Evolutionary conservation across 2,329 filamentous ascomycete genomes (phyloP).

Genomic region (Epichloe sibirici): DNA sequence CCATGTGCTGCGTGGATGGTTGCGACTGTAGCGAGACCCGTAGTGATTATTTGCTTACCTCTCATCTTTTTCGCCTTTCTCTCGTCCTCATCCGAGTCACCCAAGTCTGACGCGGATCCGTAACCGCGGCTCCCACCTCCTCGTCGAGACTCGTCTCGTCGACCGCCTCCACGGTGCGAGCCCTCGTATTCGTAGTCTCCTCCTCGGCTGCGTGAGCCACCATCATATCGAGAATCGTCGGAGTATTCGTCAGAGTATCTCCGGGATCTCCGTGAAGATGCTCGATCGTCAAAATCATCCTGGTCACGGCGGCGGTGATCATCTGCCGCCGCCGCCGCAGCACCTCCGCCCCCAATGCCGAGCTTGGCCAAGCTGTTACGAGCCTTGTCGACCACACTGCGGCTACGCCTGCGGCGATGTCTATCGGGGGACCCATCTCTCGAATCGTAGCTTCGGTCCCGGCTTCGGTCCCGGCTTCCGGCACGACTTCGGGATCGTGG

Average conservation of each 20-base stretch:
- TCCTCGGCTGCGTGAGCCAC: conserved; percentile 16
- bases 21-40: conserved; percentile 44
- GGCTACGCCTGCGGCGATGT: conserved; percentile 40
- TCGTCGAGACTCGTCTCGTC: conserved; percentile 21
- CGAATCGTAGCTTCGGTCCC: conserved; percentile 32
- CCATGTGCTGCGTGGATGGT: conserved; percentile 48
- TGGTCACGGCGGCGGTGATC: conserved; percentile 28
- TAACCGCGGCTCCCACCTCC: conserved; percentile 31
- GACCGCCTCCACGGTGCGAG: conserved; percentile 26
- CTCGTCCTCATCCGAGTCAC: conserved; percentile 45
- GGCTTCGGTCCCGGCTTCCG: conserved; percentile 33
- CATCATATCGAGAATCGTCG: conserved; percentile 29
- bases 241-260: conserved; percentile 35
- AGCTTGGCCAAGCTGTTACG: conserved; percentile 50
- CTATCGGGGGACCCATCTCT: conserved; percentile 33
- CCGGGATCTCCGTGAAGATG: conserved; percentile 24
- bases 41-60: conserved; percentile 49
- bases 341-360: conserved; percentile 40
- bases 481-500: conserved; percentile 43
- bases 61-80: conserved; percentile 43
- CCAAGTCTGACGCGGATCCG: conserved; percentile 41
- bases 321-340: conserved; percentile 21
- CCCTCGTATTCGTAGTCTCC: conserved; percentile 38
- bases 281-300: conserved; percentile 32
- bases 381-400: conserved; percentile 51